A percentile compares a stretch with the other conserved stretches of the same genome.
These are phyloP conservation scores for Nigrograna mackinnonii DNA, from an alignment of 2,329 filamentous ascomycete genomes.

Conservation along the genomic window DNA sequence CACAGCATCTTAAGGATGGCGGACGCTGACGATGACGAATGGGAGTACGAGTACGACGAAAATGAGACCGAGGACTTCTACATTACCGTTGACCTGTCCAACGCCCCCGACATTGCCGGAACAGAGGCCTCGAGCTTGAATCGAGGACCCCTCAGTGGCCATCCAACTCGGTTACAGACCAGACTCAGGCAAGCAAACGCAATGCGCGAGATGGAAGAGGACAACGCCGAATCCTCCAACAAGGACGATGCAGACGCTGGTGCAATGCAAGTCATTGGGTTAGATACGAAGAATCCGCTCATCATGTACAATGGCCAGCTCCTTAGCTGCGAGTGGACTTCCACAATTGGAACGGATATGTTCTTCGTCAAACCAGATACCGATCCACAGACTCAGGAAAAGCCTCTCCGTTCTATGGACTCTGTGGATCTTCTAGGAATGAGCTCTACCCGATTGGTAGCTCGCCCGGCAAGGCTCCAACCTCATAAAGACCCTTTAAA, in stretches of 20 bases:
- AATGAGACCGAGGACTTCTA: slow-evolving; percentile 62
- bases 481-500: slow-evolving; percentile 33
- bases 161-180: slow-evolving; percentile 30
- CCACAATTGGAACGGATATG: slow-evolving; percentile 82
- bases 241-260: slow-evolving; percentile 7
- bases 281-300: slow-evolving; percentile 76
- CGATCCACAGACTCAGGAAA: slow-evolving; percentile 21
- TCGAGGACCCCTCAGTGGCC: slow-evolving; percentile 6
- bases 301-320: slow-evolving; percentile 78
- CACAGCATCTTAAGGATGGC: no score
- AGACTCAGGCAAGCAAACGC: slow-evolving; percentile 30
- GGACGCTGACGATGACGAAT: slow-evolving; percentile 49
- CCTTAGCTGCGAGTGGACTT: slow-evolving; percentile 80
- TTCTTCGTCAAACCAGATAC: slow-evolving; percentile 59
- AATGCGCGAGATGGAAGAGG: background rate
- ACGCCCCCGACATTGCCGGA: slow-evolving; percentile 24
- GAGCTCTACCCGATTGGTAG: slow-evolving; percentile 70
- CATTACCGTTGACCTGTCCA: slow-evolving; percentile 62
- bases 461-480: slow-evolving; percentile 63
- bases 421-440: slow-evolving; percentile 74
- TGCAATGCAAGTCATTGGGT: slow-evolving; percentile 76
- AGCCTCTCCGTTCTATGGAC: slow-evolving; percentile 55
- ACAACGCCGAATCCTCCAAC: background rate
- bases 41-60: slow-evolving; percentile 64
- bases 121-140: background rate